Conservation (phyloP, 73 alveolate genomes). For the Diophrys appendiculata region DNA sequence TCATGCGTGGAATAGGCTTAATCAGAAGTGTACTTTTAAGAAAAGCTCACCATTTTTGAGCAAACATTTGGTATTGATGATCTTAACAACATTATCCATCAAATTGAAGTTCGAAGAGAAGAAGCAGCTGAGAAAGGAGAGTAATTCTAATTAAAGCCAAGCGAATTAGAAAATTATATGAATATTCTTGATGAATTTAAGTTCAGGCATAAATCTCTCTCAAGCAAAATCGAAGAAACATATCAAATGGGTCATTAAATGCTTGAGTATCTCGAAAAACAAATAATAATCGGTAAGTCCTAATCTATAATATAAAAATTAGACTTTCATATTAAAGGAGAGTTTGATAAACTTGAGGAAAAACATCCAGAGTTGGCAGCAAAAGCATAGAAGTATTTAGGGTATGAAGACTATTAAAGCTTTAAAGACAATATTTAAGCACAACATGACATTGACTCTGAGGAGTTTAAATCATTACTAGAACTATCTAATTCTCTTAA, state of each 20-base stretch:
- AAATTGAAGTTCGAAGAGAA: neutral
- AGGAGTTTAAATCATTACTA: neutral
- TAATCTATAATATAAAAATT: no score
- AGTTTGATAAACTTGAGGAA: neutral
- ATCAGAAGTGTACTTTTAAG: constrained; percentile 11
- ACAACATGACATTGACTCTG: neutral
- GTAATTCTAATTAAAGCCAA: neutral
- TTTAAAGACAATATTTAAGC: neutral
- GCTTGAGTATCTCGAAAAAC: constrained; percentile 17
- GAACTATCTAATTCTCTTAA: neutral
- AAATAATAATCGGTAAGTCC: constrained; percentile 16
- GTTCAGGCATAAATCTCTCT: constrained; percentile 11
- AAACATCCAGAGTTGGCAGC: neutral
- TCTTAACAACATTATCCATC: constrained; percentile 26
- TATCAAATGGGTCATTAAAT: constrained; percentile 1
- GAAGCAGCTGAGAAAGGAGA: constrained; percentile 5
- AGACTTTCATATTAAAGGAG: constrained; percentile 1
- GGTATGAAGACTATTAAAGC: neutral
- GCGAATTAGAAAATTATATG: neutral
- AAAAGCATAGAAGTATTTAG: neutral
- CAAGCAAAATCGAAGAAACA: constrained; percentile 2
- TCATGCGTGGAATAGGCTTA: neutral
- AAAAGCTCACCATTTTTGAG: constrained; percentile 44
- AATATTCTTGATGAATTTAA: constrained; percentile 10
- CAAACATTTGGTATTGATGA: constrained; percentile 48